Base-by-base conservation (phyloP, 2,329 filamentous ascomycete genomes). In the Myriosclerotinia duriaeana region DNA sequence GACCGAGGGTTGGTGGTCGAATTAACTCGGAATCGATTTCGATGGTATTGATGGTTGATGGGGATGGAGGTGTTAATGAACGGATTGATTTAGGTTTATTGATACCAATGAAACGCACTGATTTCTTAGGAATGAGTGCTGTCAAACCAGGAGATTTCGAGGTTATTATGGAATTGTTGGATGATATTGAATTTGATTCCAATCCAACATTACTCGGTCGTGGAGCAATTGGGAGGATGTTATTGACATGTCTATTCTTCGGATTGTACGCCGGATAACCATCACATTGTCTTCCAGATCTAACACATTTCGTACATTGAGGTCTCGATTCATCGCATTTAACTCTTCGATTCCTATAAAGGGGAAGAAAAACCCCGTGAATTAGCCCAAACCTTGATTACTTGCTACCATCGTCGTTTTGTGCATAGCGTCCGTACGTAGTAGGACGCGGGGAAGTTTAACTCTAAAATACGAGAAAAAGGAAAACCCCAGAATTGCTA, bases 291-390 rank as follows among this genome's bases (percentile, higher is more conserved):
- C 84, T 86, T 68, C 83, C 85, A 56, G 85, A 85, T 59, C 82
- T 81, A 44, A 84, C 78, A 72, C 87, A 89, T 74, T 87, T 85
- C 17, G 80, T 80, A 74, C 87, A 89, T 38, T 80, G 78, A 9
- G 87, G 87, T 65, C 87, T 84, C 69, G 77, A 79, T 76, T 89
- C 87, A 74, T 89, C 87, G 75, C 87, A 89, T 76, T 89, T 89
- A 69, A 89, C 87, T 69, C 85, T 82, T 70, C 86, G 80, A 69
- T 80, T 80, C 75, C 86, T 88, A 71, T 48, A 1, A 14, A 22
- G 67, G 67, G n/a, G 22, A 56, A 44, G 20, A 52, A 44, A 58
- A 30, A 7, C n/a, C 30, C n/a, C 40, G 22, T 34, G 63, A 50
- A 66, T 69, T 54, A 69, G 60, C 34, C 42, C 40, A 64, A 40